phyloP scores from a whole-genome alignment of 257 asterid species.

The Scutellaria galericulata region DNA sequence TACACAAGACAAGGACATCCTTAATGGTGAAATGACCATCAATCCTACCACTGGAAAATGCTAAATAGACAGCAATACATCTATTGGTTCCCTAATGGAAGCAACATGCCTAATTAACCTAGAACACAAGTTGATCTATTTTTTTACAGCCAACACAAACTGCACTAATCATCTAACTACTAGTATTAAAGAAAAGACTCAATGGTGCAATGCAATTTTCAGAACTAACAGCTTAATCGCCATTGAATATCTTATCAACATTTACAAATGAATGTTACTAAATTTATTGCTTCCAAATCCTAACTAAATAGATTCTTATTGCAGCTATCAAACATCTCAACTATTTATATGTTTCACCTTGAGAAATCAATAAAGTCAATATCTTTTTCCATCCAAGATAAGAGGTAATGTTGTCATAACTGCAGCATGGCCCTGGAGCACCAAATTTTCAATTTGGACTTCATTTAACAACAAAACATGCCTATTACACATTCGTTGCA shows the following conservation, averaged over 20 bases:
- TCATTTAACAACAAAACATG: background rate
- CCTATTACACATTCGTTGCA: background rate
- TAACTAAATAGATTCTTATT: conserved; percentile 1
- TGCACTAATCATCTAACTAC: conserved; percentile 2
- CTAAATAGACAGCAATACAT: background rate
- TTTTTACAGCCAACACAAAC: background rate
- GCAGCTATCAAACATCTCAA: conserved; percentile 23
- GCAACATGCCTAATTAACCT: background rate
- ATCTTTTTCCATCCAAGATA: background rate
- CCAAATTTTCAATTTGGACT: background rate
- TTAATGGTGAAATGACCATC: conserved; percentile 16
- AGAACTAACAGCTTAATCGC: conserved; percentile 1
- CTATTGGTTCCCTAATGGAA: conserved; percentile 13
- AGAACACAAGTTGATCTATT: background rate
- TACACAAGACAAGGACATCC: conserved; percentile 27
- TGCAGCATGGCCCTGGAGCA: background rate
- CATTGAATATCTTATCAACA: conserved; percentile 2
- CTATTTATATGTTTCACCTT: conserved; percentile 24
- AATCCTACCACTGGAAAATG: conserved; percentile 12
- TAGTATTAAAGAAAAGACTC: background rate
- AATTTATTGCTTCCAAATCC: conserved; percentile 10
- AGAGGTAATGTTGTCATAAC: conserved; percentile 7
- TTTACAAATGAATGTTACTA: background rate
- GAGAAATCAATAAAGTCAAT: conserved; percentile 22
- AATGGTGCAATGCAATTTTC: conserved; percentile 5